These are phyloP conservation scores for Pseudocercospora musae DNA, from an alignment of 2,329 filamentous ascomycete genomes.

Conservation along the genomic window DNA sequence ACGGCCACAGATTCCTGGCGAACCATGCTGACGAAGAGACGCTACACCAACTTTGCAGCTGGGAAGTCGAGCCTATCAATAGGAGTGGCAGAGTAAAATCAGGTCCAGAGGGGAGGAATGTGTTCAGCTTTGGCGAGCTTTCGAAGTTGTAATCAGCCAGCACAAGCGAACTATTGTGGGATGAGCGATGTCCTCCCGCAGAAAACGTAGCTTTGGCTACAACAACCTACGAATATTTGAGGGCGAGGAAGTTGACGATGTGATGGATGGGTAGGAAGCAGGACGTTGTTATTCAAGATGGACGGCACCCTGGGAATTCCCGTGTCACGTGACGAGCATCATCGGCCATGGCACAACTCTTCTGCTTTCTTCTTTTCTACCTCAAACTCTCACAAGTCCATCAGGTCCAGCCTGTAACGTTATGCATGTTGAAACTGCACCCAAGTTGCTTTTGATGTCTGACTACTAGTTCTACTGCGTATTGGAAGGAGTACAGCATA, in stretches of 20 bases:
- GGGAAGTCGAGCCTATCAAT: constrained; percentile 48
- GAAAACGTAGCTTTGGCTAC: neutral
- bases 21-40: constrained; percentile 55
- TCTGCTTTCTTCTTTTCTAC: neutral
- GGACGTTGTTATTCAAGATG: neutral
- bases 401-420: neutral
- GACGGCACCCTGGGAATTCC: neutral
- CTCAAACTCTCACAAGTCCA: neutral
- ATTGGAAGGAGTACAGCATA: neutral
- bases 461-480: neutral
- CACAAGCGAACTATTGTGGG: neutral
- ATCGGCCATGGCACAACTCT: neutral
- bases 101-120: constrained; percentile 36
- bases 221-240: constrained; percentile 38
- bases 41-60: constrained; percentile 45
- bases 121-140: constrained; percentile 34
- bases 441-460: neutral
- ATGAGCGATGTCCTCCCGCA: too few species aligned
- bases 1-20: constrained; percentile 52
- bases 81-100: constrained; percentile 45
- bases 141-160: constrained; percentile 15
- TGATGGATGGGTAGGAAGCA: neutral
- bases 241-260: constrained; percentile 11
- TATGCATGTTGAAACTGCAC: neutral
- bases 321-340: neutral